Evolutionary conservation across 2,329 filamentous ascomycete species (phyloP).

Genomic region (Verruconis gallopava): DNA sequence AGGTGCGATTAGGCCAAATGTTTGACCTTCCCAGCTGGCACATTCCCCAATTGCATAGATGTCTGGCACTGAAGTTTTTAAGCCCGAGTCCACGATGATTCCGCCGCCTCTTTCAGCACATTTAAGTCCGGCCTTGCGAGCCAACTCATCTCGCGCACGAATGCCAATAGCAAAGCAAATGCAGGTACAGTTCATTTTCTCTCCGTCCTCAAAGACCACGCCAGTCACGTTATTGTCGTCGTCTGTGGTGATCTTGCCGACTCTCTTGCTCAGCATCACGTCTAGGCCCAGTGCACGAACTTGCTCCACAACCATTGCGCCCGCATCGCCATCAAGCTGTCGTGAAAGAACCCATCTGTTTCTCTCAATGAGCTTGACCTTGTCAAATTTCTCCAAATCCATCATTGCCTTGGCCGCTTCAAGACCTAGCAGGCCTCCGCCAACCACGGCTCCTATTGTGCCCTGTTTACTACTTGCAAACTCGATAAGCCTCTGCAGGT

Average conservation of each 20-base stretch:
- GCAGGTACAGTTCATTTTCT: slow-evolving; percentile 62
- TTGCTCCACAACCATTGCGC: slow-evolving; percentile 68
- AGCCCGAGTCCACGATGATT: slow-evolving; percentile 53
- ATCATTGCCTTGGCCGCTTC: slow-evolving; percentile 90
- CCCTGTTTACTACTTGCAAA: slow-evolving; percentile 57
- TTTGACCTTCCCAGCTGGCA: slow-evolving; percentile 76
- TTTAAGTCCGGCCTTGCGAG: slow-evolving; percentile 53
- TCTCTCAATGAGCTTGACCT: slow-evolving; percentile 68
- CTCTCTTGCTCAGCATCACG: slow-evolving; percentile 62
- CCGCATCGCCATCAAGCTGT: slow-evolving; percentile 72
- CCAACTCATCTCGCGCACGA: slow-evolving; percentile 66
- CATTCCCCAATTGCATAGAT: slow-evolving; percentile 88
- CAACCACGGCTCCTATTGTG: slow-evolving; percentile 62
- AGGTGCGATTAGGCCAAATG: slow-evolving; percentile 78
- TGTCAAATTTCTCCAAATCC: slow-evolving; percentile 61
- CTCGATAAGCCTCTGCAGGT: slow-evolving; percentile 62
- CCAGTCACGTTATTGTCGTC: slow-evolving; percentile 56
- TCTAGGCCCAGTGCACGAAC: slow-evolving; percentile 68
- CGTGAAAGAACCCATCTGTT: slow-evolving; percentile 72
- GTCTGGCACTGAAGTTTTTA: slow-evolving; percentile 57
- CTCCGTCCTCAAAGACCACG: slow-evolving; percentile 69
- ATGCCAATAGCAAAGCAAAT: slow-evolving; percentile 88
- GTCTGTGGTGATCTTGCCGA: slow-evolving; percentile 58
- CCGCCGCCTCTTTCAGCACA: slow-evolving; percentile 62
- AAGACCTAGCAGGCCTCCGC: slow-evolving; percentile 71